Base-by-base conservation (phyloP, 148 eudicot species). In the Tetragonia tetragonoides region DNA sequence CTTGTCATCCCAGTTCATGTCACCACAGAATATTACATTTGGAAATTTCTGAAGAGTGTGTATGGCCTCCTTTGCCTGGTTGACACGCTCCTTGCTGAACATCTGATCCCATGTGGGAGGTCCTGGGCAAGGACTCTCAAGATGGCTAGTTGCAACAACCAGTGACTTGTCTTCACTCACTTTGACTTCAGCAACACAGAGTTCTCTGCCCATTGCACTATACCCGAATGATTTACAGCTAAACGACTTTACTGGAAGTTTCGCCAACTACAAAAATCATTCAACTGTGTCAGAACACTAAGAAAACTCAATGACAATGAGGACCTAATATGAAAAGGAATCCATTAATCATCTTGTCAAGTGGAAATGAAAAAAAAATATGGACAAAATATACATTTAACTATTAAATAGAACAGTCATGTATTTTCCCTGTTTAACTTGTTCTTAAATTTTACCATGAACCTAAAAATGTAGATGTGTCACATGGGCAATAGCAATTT, bases 1-100 rank as follows among this genome's bases (percentile, higher is more conserved):
- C 61, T 93, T 91, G 80, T 93, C 99, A 40, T 88, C 92, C 99
- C 99, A 95, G 78, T 95, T 95, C 99, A 93, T 93, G 79, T 93
- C 97, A 39, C 99, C 99, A 64, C 97, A 91, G 70, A 93, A 95
- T 4, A 95, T 82, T 59, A 80, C 92, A 42, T 95, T 95, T 1
- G 75, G 87, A 21, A 86, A 72, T 23, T 77, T 68, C 41, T 84
- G 76, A 16, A 95, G 95, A 46, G 75, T 23, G n/a, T 56, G 80
- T 28, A 95, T 20, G 41, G 97, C 90, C 67, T 93, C 91, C 38
- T 87, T 86, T 20, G 95, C 97, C 68, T 95, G 99, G n/a, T 63
- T 74, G 16, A 95, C 97, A 6, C 99, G 91, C 80, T 95, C 97
- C 84, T 93, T 91, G 86, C 95, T 93, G 87, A 49, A 89, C 93